Evolutionary conservation across 805 yeast genomes (phyloP).

Genomic region (Candida succiphila): DNA sequence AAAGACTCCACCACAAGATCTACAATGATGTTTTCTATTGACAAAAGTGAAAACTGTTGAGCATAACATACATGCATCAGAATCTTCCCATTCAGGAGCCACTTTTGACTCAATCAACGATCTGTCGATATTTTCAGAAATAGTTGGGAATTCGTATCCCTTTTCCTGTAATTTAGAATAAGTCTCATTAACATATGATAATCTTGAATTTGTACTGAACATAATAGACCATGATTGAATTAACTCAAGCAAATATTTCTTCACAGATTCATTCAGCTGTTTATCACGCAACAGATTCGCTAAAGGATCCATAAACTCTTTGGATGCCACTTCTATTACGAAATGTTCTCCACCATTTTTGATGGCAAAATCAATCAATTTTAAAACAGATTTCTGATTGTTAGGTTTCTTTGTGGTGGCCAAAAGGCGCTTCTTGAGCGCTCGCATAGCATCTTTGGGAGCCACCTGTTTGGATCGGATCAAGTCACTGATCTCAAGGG

Average conservation of each 20-base stretch:
- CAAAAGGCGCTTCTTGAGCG: conserved; percentile 66
- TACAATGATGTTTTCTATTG: conserved; percentile 91
- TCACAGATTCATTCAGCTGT: conserved; percentile 38
- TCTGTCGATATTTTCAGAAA: conserved; percentile 25
- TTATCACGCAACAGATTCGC: conserved; percentile 30
- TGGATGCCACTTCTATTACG: conserved; percentile 63
- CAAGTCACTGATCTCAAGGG: conserved; percentile 79
- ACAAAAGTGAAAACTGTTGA: conserved; percentile 70
- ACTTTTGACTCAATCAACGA: conserved; percentile 75
- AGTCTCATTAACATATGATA: conserved; percentile 52
- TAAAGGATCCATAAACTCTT: conserved; percentile 79
- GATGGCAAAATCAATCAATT: conserved; percentile 74
- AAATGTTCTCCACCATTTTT: conserved; percentile 91
- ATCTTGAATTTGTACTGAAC: conserved; percentile 56
- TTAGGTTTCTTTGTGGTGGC: conserved; percentile 62
- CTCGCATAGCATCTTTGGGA: conserved; percentile 76
- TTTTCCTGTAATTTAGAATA: conserved; percentile 51
- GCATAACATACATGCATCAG: conserved; percentile 92
- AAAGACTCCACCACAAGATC: conserved; percentile 94
- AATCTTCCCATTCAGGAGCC: conserved; percentile 97
- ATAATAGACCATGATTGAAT: conserved; percentile 73
- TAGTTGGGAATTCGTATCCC: conserved; percentile 59
- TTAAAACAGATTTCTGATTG: conserved; percentile 63
- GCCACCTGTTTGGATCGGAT: conserved; percentile 74
- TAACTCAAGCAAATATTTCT: conserved; percentile 47